Percentiles rank a stretch among this genome's conserved stretches.
Conservation (phyloP, 345 rosid genomes). For the Aquilaria malaccensis region DNA sequence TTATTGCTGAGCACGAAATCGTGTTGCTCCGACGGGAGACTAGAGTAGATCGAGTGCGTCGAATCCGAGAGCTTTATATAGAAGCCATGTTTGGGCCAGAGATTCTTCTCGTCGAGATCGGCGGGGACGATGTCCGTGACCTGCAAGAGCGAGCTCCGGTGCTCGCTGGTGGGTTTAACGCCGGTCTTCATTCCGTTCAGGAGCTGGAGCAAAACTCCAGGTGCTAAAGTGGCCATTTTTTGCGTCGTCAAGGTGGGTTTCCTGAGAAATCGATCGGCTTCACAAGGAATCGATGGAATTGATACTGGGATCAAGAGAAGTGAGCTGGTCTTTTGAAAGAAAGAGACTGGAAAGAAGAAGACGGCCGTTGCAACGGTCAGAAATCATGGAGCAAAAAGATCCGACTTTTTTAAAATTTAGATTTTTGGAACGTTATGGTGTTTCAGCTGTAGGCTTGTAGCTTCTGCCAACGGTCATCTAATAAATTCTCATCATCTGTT, state of each 20-base stretch:
- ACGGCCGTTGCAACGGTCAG: conserved; percentile 34
- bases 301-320: not conserved
- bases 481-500: not conserved
- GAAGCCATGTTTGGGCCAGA: conserved; percentile 87
- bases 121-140: conserved; percentile 93
- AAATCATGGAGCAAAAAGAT: not conserved
- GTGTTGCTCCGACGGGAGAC: conserved; percentile 79
- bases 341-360: conserved; percentile 1
- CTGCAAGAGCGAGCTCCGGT: conserved; percentile 81
- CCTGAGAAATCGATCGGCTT: not conserved
- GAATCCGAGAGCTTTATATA: conserved; percentile 90
- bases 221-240: conserved; percentile 73
- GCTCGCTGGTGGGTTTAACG: conserved; percentile 75
- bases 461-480: conserved; percentile 39
- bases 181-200: conserved; percentile 84
- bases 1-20: conserved; percentile 79
- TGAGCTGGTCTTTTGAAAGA: conserved; percentile 7
- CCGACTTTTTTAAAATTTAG: conserved; percentile 14
- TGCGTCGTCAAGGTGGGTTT: conserved; percentile 1
- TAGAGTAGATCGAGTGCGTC: conserved; percentile 82
- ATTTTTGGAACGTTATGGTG: conserved; percentile 34
- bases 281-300: not conserved
- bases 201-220: conserved; percentile 73
- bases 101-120: conserved; percentile 89
- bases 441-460: too few relatives aligned